Evolutionary conservation across 257 asterid genomes (phyloP).

Genomic region (Solanum appendiculatum): DNA sequence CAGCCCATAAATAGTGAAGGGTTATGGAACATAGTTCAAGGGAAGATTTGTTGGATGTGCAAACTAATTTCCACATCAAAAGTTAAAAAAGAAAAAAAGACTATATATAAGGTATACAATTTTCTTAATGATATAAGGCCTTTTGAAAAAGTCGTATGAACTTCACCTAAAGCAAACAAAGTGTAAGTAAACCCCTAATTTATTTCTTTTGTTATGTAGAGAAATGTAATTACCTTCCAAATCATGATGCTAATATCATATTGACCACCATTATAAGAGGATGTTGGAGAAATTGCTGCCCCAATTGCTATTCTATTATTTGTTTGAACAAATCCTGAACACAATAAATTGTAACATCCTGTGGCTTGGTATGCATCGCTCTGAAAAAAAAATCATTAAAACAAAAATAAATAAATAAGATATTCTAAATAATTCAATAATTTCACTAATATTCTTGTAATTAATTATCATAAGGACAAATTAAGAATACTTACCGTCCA

Average conservation of each 20-base stretch:
- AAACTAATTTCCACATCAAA: too few relatives aligned
- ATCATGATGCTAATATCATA: conserved; percentile 75
- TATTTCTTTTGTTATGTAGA: too few relatives aligned
- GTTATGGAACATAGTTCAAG: too few relatives aligned
- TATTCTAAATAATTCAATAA: neutral
- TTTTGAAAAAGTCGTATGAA: too few relatives aligned
- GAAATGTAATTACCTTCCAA: conserved; percentile 63
- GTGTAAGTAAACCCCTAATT: too few relatives aligned
- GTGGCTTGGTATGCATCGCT: conserved; percentile 91
- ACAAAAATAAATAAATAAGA: neutral
- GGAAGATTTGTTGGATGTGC: too few relatives aligned
- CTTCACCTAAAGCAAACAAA: too few relatives aligned
- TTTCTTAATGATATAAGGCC: too few relatives aligned
- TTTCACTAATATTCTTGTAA: neutral
- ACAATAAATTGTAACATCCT: conserved; percentile 83
- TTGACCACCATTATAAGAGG: conserved; percentile 70
- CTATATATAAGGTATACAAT: too few relatives aligned
- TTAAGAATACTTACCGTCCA: conserved; percentile 62
- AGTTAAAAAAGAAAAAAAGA: too few relatives aligned
- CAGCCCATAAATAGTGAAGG: too few relatives aligned
- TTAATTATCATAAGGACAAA: neutral
- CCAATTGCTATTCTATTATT: conserved; percentile 76
- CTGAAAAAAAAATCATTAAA: conserved; percentile 22
- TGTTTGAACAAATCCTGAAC: conserved; percentile 92
- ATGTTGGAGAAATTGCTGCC: conserved; percentile 87